A percentile compares a stretch with the other conserved stretches of the same genome.
phyloP scores from a whole-genome alignment of 208 protist genomes.

The Wallacemonas sp. region DNA sequence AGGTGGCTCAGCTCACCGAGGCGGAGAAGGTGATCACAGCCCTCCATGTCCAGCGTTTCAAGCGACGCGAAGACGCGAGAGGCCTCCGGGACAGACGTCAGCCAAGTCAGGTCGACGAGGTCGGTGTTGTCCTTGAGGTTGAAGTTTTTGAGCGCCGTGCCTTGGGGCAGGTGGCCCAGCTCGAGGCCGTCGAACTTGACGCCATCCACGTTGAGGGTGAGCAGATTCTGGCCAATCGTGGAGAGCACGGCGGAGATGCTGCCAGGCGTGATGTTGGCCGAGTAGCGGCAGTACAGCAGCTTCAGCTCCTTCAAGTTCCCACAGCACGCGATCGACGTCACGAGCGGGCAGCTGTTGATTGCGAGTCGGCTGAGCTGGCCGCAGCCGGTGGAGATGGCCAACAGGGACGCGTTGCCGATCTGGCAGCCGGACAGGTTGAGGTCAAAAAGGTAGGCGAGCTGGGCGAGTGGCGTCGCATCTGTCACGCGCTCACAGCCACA shows the following conservation, averaged over 20 bases:
- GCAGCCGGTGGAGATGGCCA: slow-evolving; percentile 53
- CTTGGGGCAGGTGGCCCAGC: slow-evolving; percentile 22
- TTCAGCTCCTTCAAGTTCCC: slow-evolving; percentile 61
- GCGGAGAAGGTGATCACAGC: slow-evolving; percentile 35
- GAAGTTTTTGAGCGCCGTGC: slow-evolving; percentile 58
- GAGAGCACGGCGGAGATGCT: slow-evolving; percentile 45
- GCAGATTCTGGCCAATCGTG: slow-evolving; percentile 47
- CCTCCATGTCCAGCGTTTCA: slow-evolving; percentile 62
- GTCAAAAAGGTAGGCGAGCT: slow-evolving; percentile 66
- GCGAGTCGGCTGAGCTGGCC: slow-evolving; percentile 64
- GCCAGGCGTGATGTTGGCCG: slow-evolving; percentile 51
- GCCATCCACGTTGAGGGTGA: slow-evolving; percentile 75
- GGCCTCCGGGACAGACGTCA: slow-evolving; percentile 27
- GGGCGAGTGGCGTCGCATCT: slow-evolving; percentile 45
- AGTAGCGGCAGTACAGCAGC: slow-evolving; percentile 78
- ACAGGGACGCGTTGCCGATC: slow-evolving; percentile 48
- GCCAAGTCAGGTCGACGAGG: slow-evolving; percentile 39
- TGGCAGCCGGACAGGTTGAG: slow-evolving; percentile 62
- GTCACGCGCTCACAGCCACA: slow-evolving; percentile 67
- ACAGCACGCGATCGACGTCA: slow-evolving; percentile 47
- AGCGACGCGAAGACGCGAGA: slow-evolving; percentile 29
- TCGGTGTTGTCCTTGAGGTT: slow-evolving; percentile 70
- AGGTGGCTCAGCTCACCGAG: slow-evolving; percentile 38
- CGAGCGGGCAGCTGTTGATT: slow-evolving; percentile 69
- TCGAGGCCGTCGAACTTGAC: slow-evolving; percentile 48